Conservation (phyloP, 257 asterid genomes). For the Solanum piurae region DNA sequence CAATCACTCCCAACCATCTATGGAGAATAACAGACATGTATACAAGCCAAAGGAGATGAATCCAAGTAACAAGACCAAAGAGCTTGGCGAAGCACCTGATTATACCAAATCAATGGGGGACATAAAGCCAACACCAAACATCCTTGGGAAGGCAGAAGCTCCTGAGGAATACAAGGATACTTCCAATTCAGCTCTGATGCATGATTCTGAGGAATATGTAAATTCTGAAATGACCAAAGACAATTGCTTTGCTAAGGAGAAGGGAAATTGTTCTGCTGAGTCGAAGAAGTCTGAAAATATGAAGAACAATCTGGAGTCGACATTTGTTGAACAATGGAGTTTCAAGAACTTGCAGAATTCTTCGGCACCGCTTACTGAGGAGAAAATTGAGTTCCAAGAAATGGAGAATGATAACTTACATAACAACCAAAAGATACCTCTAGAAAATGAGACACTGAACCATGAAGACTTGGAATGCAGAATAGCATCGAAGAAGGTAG, state of each 20-base stretch:
- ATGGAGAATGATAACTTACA: conserved; percentile 9
- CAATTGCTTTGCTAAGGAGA: conserved; percentile 13
- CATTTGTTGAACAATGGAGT: neutral
- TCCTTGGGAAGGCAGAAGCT: conserved; percentile 16
- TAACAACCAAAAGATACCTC: conserved; percentile 4
- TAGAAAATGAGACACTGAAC: neutral
- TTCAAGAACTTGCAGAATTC: conserved; percentile 3
- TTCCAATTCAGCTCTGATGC: conserved; percentile 1
- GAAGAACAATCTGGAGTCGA: neutral
- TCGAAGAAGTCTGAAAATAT: conserved; percentile 9
- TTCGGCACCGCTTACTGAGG: neutral
- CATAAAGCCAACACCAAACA: conserved; percentile 2
- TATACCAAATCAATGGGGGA: neutral
- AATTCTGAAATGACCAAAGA: conserved; percentile 13
- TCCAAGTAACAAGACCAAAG: conserved; percentile 12
- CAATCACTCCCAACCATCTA: conserved; percentile 7
- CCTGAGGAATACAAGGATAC: conserved; percentile 11
- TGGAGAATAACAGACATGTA: conserved; percentile 4
- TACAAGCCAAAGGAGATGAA: conserved; percentile 2
- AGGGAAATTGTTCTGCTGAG: conserved; percentile 10
- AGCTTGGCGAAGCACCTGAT: conserved; percentile 10
- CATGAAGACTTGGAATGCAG: conserved; percentile 15
- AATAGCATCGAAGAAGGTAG: conserved; percentile 7
- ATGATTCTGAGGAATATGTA: conserved; percentile 8
- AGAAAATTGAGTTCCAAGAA: conserved; percentile 3